Evolutionary conservation across 2,329 filamentous ascomycete genomes (phyloP).

Genomic region (Canariomyces notabilis): DNA sequence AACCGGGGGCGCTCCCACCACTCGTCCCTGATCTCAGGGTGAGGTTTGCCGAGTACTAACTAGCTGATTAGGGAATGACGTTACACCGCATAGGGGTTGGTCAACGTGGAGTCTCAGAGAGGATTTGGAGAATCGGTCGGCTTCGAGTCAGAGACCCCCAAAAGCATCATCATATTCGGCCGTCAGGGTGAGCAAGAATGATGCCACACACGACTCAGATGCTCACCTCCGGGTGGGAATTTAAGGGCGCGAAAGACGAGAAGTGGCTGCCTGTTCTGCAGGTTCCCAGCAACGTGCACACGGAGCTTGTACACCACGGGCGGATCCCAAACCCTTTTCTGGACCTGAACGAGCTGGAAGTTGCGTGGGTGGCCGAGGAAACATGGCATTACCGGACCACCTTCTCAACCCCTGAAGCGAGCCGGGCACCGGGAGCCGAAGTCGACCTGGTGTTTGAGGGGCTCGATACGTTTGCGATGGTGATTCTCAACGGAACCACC

Average conservation of each 20-base stretch:
- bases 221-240: constrained; percentile 18
- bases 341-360: constrained; percentile 55
- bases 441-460: constrained; percentile 56
- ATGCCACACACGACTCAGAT: neutral
- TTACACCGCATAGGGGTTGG: neutral
- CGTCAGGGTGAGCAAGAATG: neutral
- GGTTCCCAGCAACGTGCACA: constrained; percentile 21
- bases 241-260: constrained; percentile 10
- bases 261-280: constrained; percentile 17
- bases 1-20: neutral
- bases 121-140: too few species aligned
- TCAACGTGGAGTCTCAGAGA: neutral
- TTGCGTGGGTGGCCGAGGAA: constrained; percentile 59
- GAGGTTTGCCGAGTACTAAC: too few species aligned
- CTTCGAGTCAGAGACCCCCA: too few species aligned
- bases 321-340: constrained; percentile 52
- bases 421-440: constrained; percentile 24
- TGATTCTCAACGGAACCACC: constrained; percentile 47
- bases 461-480: constrained; percentile 58
- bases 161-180: too few species aligned
- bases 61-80: neutral
- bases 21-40: too few species aligned
- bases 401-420: constrained; percentile 27
- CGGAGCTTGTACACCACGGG: constrained; percentile 17
- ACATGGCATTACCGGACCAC: constrained; percentile 52